A percentile compares a stretch with the other conserved stretches of the same genome.
Conservation (phyloP, 1,284 basidiomycete species). For the Marasmius sp. region DNA sequence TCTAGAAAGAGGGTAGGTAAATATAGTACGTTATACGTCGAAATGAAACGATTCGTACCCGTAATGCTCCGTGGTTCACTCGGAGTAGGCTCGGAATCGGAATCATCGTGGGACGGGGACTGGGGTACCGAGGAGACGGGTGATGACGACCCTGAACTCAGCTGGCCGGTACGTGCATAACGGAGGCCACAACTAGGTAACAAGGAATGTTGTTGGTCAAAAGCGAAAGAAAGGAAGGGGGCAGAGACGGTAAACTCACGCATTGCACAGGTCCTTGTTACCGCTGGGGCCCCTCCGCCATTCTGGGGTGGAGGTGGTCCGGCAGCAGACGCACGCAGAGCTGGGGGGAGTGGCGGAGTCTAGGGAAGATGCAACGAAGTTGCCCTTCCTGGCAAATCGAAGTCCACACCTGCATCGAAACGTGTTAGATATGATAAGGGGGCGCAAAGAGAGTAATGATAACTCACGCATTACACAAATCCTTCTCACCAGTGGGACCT, state of each 20-base stretch:
- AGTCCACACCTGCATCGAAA: not conserved
- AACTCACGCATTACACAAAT: not conserved
- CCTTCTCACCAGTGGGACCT: not conserved
- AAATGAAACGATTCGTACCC: not conserved
- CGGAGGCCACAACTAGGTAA: conserved; percentile 67
- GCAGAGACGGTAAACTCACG: conserved; percentile 54
- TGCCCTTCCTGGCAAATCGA: not conserved
- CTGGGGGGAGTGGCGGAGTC: not conserved
- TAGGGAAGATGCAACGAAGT: not conserved
- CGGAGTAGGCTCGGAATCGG: not conserved
- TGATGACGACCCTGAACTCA: not conserved
- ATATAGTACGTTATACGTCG: not conserved
- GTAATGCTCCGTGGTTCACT: not conserved
- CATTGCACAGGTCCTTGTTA: conserved; percentile 90
- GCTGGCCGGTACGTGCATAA: not conserved
- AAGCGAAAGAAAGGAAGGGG: conserved; percentile 19
- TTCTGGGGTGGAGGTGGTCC: conserved; percentile 83
- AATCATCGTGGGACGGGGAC: not conserved
- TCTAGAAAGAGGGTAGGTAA: not conserved
- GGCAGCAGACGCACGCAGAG: conserved; percentile 77
- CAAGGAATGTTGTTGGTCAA: conserved; percentile 20
- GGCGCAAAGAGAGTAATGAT: not conserved
- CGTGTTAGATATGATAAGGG: not conserved
- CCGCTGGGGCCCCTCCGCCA: conserved; percentile 92
- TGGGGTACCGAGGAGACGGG: not conserved